phyloP scores from a whole-genome alignment of 2,329 filamentous ascomycete species.

The Grosmannia penicillata region DNA sequence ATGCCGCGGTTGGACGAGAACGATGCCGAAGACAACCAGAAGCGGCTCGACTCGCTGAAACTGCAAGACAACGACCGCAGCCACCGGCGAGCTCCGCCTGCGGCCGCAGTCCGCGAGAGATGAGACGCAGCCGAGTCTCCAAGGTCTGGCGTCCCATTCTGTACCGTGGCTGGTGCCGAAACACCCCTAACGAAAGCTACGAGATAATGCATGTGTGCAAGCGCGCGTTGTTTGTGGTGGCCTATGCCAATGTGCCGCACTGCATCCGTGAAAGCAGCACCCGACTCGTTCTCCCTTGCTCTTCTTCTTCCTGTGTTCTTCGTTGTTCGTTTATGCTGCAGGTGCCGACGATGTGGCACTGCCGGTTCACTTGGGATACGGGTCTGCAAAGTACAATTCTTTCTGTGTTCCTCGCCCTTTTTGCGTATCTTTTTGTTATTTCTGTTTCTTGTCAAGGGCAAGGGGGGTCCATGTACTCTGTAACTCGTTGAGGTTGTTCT shows the following conservation, averaged over 20 bases:
- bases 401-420: slow-evolving; percentile 1
- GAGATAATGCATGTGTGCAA: slow-evolving; percentile 5
- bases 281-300: not conserved
- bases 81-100: slow-evolving; percentile 31
- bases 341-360: not conserved
- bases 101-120: slow-evolving; percentile 28
- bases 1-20: slow-evolving; percentile 59
- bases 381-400: not conserved
- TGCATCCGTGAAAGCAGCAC: too few relatives aligned
- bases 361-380: slow-evolving; percentile 1
- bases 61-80: slow-evolving; percentile 66
- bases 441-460: too few relatives aligned
- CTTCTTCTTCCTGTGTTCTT: not conserved
- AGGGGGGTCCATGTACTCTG: too few relatives aligned
- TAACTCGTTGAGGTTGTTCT: too few relatives aligned
- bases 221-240: not conserved
- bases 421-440: not conserved
- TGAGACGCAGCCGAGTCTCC: slow-evolving; percentile 43
- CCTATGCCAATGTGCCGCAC: too few relatives aligned
- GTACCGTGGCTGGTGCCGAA: too few relatives aligned
- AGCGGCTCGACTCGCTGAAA: slow-evolving; percentile 77
- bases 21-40: slow-evolving; percentile 68
- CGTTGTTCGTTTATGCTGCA: not conserved
- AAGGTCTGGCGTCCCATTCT: slow-evolving; percentile 11
- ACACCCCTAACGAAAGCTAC: not conserved